These are phyloP conservation scores for Phytopythium sindhum DNA, from an alignment of 352 stramenopile species.

Conservation along the genomic window DNA sequence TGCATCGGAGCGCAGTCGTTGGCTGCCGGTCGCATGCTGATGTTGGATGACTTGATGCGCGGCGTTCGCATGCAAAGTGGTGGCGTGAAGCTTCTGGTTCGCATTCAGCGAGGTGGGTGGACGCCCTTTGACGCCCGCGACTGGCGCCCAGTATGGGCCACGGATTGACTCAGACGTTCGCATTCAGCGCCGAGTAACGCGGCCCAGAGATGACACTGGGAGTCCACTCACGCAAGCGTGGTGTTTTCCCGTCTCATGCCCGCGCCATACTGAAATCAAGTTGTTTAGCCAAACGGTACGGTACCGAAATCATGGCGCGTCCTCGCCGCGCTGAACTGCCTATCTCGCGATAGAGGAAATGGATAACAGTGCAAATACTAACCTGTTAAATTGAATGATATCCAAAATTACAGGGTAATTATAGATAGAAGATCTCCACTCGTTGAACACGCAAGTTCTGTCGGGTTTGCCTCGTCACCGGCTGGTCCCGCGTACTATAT, in stretches of 20 bases:
- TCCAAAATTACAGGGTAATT: neutral
- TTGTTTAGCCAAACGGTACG: neutral
- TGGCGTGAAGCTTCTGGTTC: neutral
- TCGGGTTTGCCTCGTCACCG: neutral
- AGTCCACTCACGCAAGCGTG: neutral
- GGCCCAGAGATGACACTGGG: neutral
- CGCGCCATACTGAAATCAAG: neutral
- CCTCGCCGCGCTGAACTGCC: neutral
- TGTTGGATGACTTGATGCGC: neutral
- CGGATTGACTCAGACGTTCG: neutral
- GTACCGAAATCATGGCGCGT: neutral
- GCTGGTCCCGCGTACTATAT: conserved; percentile 29
- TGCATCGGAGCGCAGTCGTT: neutral
- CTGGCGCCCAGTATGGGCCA: neutral
- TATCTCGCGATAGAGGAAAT: neutral
- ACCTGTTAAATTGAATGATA: neutral
- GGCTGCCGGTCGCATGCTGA: neutral
- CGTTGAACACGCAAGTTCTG: conserved; percentile 3
- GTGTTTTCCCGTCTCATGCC: conserved; percentile 2
- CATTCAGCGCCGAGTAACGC: conserved; percentile 1
- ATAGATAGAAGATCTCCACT: neutral
- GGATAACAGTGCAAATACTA: neutral
- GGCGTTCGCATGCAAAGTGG: neutral
- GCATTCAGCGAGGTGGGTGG: neutral
- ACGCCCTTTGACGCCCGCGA: neutral